Evolutionary conservation across 495 filamentous ascomycete genomes (phyloP), one percentile per base, ranked within the genome.

Genomic region (Neurospora discreta): DNA sequence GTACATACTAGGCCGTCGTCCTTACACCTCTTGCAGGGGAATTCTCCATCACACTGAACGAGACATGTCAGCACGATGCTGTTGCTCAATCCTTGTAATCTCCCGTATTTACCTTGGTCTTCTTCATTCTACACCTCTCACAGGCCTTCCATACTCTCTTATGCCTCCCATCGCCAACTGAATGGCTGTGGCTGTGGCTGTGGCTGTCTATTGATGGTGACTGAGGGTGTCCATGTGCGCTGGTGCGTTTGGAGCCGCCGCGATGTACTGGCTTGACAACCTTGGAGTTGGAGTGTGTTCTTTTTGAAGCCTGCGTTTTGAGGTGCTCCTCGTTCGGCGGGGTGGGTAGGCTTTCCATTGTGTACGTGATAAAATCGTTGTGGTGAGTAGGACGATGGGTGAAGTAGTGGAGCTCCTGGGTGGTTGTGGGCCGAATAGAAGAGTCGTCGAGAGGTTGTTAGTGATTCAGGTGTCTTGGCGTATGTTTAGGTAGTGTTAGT

Each of bases 141-240:
- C 89, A 91, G 30, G 89, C 89, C 79, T 90, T 91, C 84, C 89
- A 90, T 42, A 91, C 89, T 73, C 89, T 82, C 78, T 90, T 90
- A 75, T 87, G 85, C 73, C 85, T 81, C 69, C 80, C 85, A 73
- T 88, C 85, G 42, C 69, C 71, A 39, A 70, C 71, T 8, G 74
- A 71, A 40, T 80, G 79, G 4, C 77, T 75, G 65, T 78, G 77
- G 69, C 77, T 75, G 65, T 78, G 77, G 69, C 69, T 74, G 16
- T 80, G 77, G 60, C 69, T 73, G n/a, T 80, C 78, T 7, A 73
- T 73, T 23, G 71, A 58, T 2, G 78, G 78, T 16, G 79, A 78
- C 4, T 72, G 71, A 6, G 78, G 75, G 71, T 80, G 78, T 33
- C 70, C 74, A 46, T 79, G 77, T 33, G 72, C 74, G 77, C 69